Evolutionary conservation across 495 filamentous ascomycete species (phyloP).

Genomic region (Saxophila tyrrhenica): DNA sequence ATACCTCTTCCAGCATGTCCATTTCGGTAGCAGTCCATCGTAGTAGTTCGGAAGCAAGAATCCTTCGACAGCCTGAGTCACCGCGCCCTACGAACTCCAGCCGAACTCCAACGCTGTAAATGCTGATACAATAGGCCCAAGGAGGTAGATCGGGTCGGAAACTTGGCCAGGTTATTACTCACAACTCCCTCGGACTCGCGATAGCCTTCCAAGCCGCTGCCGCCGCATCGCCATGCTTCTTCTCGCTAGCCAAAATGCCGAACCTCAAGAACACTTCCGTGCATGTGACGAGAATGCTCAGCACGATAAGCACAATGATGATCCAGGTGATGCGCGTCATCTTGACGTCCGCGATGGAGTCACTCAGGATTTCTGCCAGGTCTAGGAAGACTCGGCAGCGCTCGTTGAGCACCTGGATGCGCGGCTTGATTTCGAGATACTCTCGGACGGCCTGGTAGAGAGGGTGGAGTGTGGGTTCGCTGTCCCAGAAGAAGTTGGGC

Average conservation of each 20-base stretch:
- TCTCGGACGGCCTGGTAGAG: constrained; percentile 92
- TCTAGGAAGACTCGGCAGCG: constrained; percentile 94
- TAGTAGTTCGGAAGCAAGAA: neutral
- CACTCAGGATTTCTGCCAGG: constrained; percentile 85
- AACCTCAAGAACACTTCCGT: constrained; percentile 84
- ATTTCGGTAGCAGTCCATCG: neutral
- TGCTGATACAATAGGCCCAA: too few relatives aligned
- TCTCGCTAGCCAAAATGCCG: constrained; percentile 46
- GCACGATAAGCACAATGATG: constrained; percentile 83
- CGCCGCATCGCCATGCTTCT: constrained; percentile 41
- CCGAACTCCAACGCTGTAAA: neutral
- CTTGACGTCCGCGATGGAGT: constrained; percentile 83
- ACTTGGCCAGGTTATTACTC: too few relatives aligned
- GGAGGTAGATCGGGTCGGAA: too few relatives aligned
- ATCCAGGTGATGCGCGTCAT: constrained; percentile 97
- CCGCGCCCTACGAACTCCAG: neutral
- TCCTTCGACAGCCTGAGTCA: neutral
- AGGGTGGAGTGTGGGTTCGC: constrained; percentile 86
- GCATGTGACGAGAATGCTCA: constrained; percentile 83
- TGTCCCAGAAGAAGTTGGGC: constrained; percentile 98
- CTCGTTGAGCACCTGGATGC: constrained; percentile 91
- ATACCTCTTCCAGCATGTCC: too few relatives aligned
- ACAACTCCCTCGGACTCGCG: neutral
- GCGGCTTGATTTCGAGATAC: constrained; percentile 92
- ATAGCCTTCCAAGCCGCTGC: neutral